A percentile compares a stretch with the other conserved stretches of the same genome.
Conservation (phyloP, 202 grass and related monocot genomes). For the Dendrocalamus latiflorus region DNA sequence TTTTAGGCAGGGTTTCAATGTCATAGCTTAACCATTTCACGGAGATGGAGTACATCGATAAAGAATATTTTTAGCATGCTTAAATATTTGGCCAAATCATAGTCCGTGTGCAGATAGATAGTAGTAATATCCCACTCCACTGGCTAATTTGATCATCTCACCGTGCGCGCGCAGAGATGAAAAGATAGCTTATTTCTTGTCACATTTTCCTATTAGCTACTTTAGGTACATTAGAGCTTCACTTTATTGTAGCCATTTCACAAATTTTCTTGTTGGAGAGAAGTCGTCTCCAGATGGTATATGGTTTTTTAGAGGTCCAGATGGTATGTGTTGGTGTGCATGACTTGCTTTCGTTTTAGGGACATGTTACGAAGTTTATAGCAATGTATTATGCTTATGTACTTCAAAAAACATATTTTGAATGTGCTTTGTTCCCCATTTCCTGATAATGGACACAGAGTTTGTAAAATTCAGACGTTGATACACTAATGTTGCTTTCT, state of each 20-base stretch:
- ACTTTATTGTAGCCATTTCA: background rate
- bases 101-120: background rate
- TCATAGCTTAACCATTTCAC: too few species aligned
- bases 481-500: slow-evolving; percentile 1
- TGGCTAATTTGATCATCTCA: background rate
- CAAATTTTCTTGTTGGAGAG: too few species aligned
- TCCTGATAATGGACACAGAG: background rate
- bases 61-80: too few species aligned
- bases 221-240: background rate
- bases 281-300: too few species aligned
- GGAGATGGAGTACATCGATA: too few species aligned
- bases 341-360: background rate
- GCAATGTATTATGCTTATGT: background rate
- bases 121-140: background rate
- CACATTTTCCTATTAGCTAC: background rate
- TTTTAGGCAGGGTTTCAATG: too few species aligned
- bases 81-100: background rate
- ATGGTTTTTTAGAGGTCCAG: too few species aligned
- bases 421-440: background rate
- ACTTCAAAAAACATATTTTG: background rate
- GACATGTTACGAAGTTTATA: background rate
- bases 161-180: background rate
- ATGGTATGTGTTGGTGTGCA: background rate
- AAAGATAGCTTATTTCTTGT: background rate
- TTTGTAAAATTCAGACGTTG: background rate